Percentiles rank a stretch among this genome's conserved stretches.
These are phyloP conservation scores for Prunus davidiana DNA, from an alignment of 306 rosid species.

Conservation along the genomic window DNA sequence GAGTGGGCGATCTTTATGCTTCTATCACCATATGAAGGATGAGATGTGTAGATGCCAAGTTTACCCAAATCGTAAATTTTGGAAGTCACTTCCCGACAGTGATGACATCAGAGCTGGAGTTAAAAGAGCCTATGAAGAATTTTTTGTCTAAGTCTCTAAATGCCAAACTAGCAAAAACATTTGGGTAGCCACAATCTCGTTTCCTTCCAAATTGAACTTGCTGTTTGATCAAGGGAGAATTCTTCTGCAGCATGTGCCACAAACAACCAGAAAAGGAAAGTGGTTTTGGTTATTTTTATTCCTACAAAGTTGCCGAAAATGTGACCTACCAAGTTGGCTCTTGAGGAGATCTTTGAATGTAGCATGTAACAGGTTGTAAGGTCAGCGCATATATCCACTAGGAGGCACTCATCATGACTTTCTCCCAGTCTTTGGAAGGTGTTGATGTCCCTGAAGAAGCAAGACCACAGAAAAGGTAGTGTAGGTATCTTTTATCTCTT, in stretches of 20 bases:
- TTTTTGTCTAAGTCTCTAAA: not conserved
- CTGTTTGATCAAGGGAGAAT: constrained; percentile 1
- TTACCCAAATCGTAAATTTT: not conserved
- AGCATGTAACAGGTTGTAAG: no score
- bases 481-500: not conserved
- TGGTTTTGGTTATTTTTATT: not conserved
- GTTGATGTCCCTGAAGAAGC: not conserved
- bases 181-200: not conserved
- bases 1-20: not conserved
- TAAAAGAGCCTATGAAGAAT: not conserved
- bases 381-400: not conserved
- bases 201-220: not conserved
- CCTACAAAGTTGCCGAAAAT: not conserved
- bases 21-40: not conserved
- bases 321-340: not conserved
- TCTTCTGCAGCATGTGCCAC: not conserved
- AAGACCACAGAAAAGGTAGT: not conserved
- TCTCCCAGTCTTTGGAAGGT: not conserved
- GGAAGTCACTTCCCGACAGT: not conserved
- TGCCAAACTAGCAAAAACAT: not conserved
- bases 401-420: not conserved
- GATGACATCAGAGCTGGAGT: not conserved
- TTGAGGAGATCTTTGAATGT: not conserved
- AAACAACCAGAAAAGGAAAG: not conserved
- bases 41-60: not conserved